phyloP scores from a whole-genome alignment of 495 filamentous ascomycete species.

The Hypoxylon subgilvum region DNA sequence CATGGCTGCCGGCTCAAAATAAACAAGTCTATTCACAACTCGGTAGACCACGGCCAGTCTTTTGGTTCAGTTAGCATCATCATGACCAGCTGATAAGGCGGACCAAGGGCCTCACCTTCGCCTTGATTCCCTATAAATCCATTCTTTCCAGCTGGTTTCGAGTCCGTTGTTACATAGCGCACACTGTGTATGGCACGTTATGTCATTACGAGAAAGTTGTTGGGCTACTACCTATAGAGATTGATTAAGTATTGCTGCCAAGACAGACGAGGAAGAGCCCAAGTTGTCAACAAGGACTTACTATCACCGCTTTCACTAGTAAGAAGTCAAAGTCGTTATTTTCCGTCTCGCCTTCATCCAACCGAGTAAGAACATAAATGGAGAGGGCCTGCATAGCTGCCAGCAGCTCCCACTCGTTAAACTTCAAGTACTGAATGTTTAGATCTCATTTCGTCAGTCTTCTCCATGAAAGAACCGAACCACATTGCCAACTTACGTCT shows the following conservation, averaged over 20 bases:
- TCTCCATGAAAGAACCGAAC: background rate
- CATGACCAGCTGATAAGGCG: background rate
- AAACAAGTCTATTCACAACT: slow-evolving; percentile 53
- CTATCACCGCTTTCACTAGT: slow-evolving; percentile 45
- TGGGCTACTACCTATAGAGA: slow-evolving; percentile 43
- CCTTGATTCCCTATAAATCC: slow-evolving; percentile 54
- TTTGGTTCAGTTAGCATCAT: slow-evolving; percentile 29
- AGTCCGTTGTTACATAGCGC: slow-evolving; percentile 18
- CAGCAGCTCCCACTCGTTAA: slow-evolving; percentile 49
- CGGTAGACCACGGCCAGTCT: slow-evolving; percentile 51
- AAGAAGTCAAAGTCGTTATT: slow-evolving; percentile 50
- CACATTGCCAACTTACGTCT: slow-evolving; percentile 41
- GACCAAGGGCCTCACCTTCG: slow-evolving; percentile 38
- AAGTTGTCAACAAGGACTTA: slow-evolving; percentile 39
- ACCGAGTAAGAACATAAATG: slow-evolving; percentile 50
- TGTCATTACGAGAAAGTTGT: slow-evolving; percentile 17
- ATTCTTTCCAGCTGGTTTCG: slow-evolving; percentile 49
- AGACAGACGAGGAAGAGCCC: background rate
- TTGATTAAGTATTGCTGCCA: background rate
- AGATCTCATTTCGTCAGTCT: background rate
- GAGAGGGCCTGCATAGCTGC: slow-evolving; percentile 52
- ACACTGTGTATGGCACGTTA: slow-evolving; percentile 6
- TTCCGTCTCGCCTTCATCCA: slow-evolving; percentile 55
- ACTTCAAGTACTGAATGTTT: slow-evolving; percentile 36
- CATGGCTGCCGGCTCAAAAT: slow-evolving; percentile 52